Evolutionary conservation across 306 rosid species (phyloP).

Genomic region (Dryas alaskensis): DNA sequence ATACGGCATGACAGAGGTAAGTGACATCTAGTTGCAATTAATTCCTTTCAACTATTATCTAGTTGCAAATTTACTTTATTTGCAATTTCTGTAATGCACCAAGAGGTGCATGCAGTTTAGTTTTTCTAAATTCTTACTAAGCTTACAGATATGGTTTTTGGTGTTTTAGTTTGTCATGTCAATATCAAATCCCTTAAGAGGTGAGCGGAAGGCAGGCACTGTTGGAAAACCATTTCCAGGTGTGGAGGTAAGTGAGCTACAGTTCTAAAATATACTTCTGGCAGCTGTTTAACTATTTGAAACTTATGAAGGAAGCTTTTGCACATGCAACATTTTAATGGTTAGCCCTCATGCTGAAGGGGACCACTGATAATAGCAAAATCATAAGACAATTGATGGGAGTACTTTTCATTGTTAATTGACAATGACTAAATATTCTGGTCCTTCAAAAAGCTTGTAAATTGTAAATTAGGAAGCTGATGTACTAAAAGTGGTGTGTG

Average conservation of each 20-base stretch:
- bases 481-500: neutral
- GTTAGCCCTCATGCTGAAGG: neutral
- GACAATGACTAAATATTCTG: neutral
- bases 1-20: slow-evolving; percentile 96
- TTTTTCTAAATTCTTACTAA: slow-evolving; percentile 10
- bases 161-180: slow-evolving; percentile 89
- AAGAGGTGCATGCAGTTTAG: slow-evolving; percentile 4
- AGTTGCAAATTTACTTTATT: neutral
- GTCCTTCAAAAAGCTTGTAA: slow-evolving; percentile 1
- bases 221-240: slow-evolving; percentile 95
- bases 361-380: neutral
- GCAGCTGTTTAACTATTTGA: neutral
- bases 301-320: slow-evolving; percentile 2
- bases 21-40: slow-evolving; percentile 32
- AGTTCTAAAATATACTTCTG: slow-evolving; percentile 10
- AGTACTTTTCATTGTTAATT: neutral
- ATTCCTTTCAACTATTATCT: neutral
- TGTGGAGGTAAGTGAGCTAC: slow-evolving; percentile 63
- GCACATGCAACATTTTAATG: neutral
- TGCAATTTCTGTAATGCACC: neutral
- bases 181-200: slow-evolving; percentile 86
- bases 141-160: slow-evolving; percentile 22
- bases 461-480: neutral
- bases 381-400: neutral
- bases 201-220: slow-evolving; percentile 81